A percentile compares a stretch with the other conserved stretches of the same genome.
These are phyloP conservation scores for Jackrogersella multiformis DNA, from an alignment of 495 filamentous ascomycete genomes.

Conservation along the genomic window DNA sequence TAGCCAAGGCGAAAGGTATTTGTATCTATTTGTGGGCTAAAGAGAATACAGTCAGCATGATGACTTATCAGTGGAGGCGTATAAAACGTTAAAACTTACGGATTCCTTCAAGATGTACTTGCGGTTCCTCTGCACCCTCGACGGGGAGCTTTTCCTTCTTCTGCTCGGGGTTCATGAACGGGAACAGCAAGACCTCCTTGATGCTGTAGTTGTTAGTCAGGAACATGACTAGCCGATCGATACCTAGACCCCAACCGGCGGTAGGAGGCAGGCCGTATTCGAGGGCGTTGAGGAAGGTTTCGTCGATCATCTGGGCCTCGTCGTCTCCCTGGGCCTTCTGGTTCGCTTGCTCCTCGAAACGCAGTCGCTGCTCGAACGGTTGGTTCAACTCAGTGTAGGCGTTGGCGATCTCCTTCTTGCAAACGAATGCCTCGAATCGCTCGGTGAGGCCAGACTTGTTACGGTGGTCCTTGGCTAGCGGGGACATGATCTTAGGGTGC, in stretches of 20 bases:
- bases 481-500: constrained; percentile 74
- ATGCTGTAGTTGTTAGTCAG: constrained; percentile 93
- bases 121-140: constrained; percentile 28
- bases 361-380: constrained; percentile 90
- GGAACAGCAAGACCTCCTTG: constrained; percentile 96
- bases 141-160: constrained; percentile 23
- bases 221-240: constrained; percentile 97
- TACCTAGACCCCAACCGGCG: constrained; percentile 97
- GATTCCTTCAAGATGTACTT: constrained; percentile 33
- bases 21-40: constrained; percentile 33
- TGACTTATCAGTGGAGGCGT: neutral
- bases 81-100: constrained; percentile 17
- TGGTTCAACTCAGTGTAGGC: constrained; percentile 99
- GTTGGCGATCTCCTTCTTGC: constrained; percentile 96
- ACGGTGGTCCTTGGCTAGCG: constrained; percentile 94
- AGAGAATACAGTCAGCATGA: neutral
- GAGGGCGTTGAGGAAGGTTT: constrained; percentile 82
- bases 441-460: constrained; percentile 84
- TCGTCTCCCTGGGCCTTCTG: constrained; percentile 98
- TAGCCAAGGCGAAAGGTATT: neutral
- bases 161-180: constrained; percentile 59
- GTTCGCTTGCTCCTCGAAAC: constrained; percentile 94
- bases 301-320: constrained; percentile 94
- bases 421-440: constrained; percentile 96
- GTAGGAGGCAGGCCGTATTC: constrained; percentile 92